Evolutionary conservation across 495 filamentous ascomycete species (phyloP), one percentile per base, ranked within the genome.

Genomic region (Daldinia decipiens): DNA sequence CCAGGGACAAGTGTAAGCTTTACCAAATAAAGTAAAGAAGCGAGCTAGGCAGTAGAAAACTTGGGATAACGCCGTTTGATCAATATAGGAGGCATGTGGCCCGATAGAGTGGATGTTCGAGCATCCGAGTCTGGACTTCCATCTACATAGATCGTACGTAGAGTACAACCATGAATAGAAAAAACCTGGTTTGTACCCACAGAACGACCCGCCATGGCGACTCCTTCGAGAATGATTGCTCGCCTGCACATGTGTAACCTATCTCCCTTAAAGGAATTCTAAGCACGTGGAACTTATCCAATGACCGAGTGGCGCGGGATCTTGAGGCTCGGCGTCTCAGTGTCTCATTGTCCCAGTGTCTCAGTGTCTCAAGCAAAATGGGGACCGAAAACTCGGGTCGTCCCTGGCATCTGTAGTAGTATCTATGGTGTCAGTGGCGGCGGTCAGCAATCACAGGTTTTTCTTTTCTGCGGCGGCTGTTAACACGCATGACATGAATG

Each of bases 1-100:
- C 66, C 77, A 15, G 78, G 72, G n/a, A 72, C 72, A 19, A 79
- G 76, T 61, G 79, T 81, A 24, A 54, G 59, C 50, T 76, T 81
- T 56, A 74, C 63, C 7, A 50, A 34, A 29, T 66, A 66, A 59
- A 17, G 24, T 1, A 19, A 58, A 3, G 53, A 36, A 47, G 32
- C 61, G 13, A 36, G 36, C 13, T 57, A 11, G 39, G 15, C 47
- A 1, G 38, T 45, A 39, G 50, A 7, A 43, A 50, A 29, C 12
- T 43, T 11, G 13, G n/a, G 24, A 24, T 56, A 39, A 32, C 40
- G 13, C 27, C 17, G 19, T 45, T 58, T 24, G 45, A 65, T 65
- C 56, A 40, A 36, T 45, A 1, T 8, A 55, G 19, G 38, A 58
- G 29, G 65, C 64, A 65, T 56, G 60, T 68, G 55, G 59, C 38